Base-by-base conservation (phyloP, 225 moss, liverwort and hornwort genomes). In the Pseudisothecium myosuroides region DNA sequence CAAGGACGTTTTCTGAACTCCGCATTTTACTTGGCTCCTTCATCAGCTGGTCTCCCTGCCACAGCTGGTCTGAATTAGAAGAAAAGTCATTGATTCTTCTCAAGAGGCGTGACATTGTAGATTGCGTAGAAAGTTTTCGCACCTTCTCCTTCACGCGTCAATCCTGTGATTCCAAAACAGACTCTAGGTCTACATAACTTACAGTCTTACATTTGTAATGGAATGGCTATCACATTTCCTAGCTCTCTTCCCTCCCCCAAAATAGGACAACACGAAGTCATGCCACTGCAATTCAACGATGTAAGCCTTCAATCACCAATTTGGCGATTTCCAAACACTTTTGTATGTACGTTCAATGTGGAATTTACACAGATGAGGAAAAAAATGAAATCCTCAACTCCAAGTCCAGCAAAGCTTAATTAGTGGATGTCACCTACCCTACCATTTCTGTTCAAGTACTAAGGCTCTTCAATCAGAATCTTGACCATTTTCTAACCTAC, bases 331-430 rank as follows among this genome's bases (percentile, higher is more conserved):
- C 66, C 83, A 87, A 88, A 80, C 88, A 80, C 86, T 88, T 61
- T 89, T 81, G 78, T 92, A 92, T 92, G 84, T 90, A 92, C 89
- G 73, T 87, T 84, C 73, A 89, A 88, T 88, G 90, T 86, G 86
- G 71, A 86, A 90, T 82, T 92, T 92, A 92, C 90, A 90, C 58
- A 39, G 75, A 71, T 66, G 90, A 88, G 86, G 83, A 92, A 34
- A 92, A 43, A 45, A 83, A 62, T 76, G 77, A 85, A 88, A 83
- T 88, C 90, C 90, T 90, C 88, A 83, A 68, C 67, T 89, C 75
- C 66, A 72, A 69, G 91, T 87, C 87, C 81, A 92, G 68, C 81
- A 71, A 80, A 76, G 72, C 82, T 65, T 65, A 23, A 68, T 72
- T 83, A 60, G 21, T 73, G 81, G 76, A 85, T 86, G 90, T 59